These are phyloP conservation scores for Leccinellum luteum DNA, from an alignment of 768 basidiomycete genomes.

Conservation along the genomic window DNA sequence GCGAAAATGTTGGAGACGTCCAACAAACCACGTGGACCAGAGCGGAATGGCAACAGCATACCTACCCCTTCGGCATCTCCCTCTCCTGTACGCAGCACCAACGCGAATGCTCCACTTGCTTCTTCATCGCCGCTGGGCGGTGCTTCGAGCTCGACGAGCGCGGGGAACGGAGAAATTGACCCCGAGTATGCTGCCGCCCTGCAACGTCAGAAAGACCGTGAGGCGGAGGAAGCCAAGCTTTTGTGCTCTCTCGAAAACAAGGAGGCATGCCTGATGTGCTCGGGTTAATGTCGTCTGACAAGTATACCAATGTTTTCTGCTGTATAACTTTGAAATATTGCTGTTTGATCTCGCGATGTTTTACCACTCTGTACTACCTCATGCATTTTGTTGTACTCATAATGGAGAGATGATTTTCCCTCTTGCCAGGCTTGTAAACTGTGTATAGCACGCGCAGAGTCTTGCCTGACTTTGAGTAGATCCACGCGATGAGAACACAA, in stretches of 20 bases:
- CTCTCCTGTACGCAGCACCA: slow-evolving; percentile 28
- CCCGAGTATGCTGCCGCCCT: slow-evolving; percentile 82
- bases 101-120: slow-evolving; percentile 32
- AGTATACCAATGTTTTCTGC: neutral
- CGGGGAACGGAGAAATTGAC: slow-evolving; percentile 40
- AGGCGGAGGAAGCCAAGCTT: slow-evolving; percentile 78
- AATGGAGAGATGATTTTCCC: slow-evolving; percentile 11
- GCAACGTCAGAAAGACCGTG: slow-evolving; percentile 63
- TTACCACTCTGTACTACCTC: slow-evolving; percentile 10
- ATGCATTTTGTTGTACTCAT: slow-evolving; percentile 13
- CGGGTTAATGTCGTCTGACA: slow-evolving; percentile 47
- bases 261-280: slow-evolving; percentile 93
- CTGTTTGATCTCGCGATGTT: neutral
- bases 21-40: slow-evolving; percentile 15
- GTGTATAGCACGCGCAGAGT: no score
- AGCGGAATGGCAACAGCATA: slow-evolving; percentile 15
- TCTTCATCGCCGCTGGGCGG: slow-evolving; percentile 16
- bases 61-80: slow-evolving; percentile 26
- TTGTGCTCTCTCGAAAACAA: slow-evolving; percentile 90
- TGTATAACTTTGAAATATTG: slow-evolving; percentile 5
- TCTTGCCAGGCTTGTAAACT: no score
- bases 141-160: slow-evolving; percentile 20
- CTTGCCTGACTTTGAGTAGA: no score
- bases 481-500: neutral
- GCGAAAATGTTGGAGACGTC: slow-evolving; percentile 34